Percentiles rank a stretch among this genome's conserved stretches.
Conservation (phyloP, 2,329 filamentous ascomycete species). For the Talaromyces pinophilus region DNA sequence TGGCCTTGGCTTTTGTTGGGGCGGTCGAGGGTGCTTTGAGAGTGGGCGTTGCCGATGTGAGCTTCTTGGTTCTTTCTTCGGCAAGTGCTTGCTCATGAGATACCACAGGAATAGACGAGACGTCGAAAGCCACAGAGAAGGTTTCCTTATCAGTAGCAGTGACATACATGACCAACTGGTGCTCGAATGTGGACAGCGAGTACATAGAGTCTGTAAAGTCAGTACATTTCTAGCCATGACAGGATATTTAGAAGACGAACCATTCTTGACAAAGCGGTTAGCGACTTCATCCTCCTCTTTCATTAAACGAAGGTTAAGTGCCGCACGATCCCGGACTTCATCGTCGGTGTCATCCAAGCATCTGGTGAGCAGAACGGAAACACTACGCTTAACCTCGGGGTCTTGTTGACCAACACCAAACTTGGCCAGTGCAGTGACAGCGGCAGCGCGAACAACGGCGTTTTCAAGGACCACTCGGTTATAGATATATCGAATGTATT, state of each 20-base stretch:
- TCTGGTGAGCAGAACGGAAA: constrained; percentile 85
- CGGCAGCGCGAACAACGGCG: constrained; percentile 89
- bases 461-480: constrained; percentile 98
- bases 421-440: constrained; percentile 92
- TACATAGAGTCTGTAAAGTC: constrained; percentile 78
- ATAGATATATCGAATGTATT: constrained; percentile 99
- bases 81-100: constrained; percentile 94
- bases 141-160: constrained; percentile 85
- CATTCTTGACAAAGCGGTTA: constrained; percentile 86
- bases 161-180: constrained; percentile 96
- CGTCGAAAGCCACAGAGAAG: constrained; percentile 84
- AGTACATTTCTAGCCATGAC: constrained; percentile 24
- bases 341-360: constrained; percentile 97
- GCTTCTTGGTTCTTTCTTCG: constrained; percentile 95
- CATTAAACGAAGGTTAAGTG: constrained; percentile 90
- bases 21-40: constrained; percentile 88
- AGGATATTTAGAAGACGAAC: constrained; percentile 49
- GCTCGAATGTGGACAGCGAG: constrained; percentile 90
- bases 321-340: constrained; percentile 93
- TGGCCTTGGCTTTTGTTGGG: constrained; percentile 68
- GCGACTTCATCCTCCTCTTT: constrained; percentile 85
- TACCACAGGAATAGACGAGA: constrained; percentile 86
- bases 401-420: constrained; percentile 97
- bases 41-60: constrained; percentile 86
- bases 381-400: constrained; percentile 92